Percentiles rank a stretch among this genome's conserved stretches.
Conservation (phyloP, 225 moss, liverwort and hornwort species). For the Pleurozium schreberi region DNA sequence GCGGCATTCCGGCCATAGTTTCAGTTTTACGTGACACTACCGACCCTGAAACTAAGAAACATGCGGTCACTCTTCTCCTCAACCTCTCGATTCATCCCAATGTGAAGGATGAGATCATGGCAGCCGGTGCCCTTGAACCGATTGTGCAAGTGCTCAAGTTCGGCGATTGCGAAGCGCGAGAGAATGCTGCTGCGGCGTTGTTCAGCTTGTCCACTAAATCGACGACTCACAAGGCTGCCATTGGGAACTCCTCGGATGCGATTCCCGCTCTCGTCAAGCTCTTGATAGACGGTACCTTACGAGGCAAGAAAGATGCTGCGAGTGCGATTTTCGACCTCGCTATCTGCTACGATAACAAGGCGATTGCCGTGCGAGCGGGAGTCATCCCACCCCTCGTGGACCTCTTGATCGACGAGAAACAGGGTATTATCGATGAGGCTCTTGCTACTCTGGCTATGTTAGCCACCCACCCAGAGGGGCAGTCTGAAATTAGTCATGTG, state of each 20-base stretch:
- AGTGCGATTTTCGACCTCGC: conserved; percentile 83
- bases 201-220: conserved; percentile 68
- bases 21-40: conserved; percentile 25
- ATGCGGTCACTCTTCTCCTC: conserved; percentile 75
- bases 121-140: conserved; percentile 54
- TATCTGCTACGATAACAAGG: conserved; percentile 70
- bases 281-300: conserved; percentile 50
- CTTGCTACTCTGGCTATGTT: conserved; percentile 69
- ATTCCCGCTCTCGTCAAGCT: conserved; percentile 73
- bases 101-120: conserved; percentile 65
- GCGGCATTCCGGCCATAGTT: conserved; percentile 60
- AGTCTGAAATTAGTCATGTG: conserved; percentile 43
- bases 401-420: conserved; percentile 61
- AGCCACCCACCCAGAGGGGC: conserved; percentile 63
- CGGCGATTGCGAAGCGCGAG: conserved; percentile 62
- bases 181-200: conserved; percentile 85
- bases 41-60: conserved; percentile 63
- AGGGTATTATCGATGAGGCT: conserved; percentile 77
- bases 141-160: conserved; percentile 61
- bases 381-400: conserved; percentile 53
- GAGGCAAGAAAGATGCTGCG: conserved; percentile 74
- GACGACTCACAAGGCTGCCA: conserved; percentile 33
- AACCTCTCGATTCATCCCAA: conserved; percentile 71
- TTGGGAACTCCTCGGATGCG: conserved; percentile 55
- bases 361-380: conserved; percentile 65